A percentile compares a stretch with the other conserved stretches of the same genome.
phyloP scores from a whole-genome alignment of 768 basidiomycete species.

The Daedaleopsis nitida region DNA sequence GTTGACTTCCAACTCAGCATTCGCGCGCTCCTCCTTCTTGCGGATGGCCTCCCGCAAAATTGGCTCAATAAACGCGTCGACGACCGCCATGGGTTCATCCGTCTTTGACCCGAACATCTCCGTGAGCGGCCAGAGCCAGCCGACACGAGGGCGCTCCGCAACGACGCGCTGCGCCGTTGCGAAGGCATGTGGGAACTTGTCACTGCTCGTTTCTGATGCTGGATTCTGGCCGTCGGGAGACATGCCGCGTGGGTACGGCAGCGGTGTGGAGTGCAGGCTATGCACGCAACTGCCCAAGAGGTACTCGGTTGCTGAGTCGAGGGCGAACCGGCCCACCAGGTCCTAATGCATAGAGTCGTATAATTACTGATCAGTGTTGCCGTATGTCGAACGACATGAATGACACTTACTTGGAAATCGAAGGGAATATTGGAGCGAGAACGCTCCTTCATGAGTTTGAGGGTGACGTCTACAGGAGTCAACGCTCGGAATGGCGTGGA shows the following conservation, averaged over 20 bases:
- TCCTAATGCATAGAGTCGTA: constrained; percentile 31
- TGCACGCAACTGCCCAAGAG: constrained; percentile 47
- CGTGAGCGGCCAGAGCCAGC: constrained; percentile 45
- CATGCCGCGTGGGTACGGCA: constrained; percentile 39
- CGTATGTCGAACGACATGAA: not conserved
- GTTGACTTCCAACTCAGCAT: constrained; percentile 12
- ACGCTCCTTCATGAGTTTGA: constrained; percentile 36
- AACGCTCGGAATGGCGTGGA: no score
- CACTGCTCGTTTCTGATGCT: constrained; percentile 8
- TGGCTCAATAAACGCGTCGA: constrained; percentile 49
- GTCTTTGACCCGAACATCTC: constrained; percentile 46
- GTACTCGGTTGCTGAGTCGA: constrained; percentile 62
- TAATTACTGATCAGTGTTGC: no score
- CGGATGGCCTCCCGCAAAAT: constrained; percentile 47
- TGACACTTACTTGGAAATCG: constrained; percentile 40
- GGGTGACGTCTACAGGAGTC: constrained; percentile 9
- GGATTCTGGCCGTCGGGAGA: not conserved
- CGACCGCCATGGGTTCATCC: constrained; percentile 40
- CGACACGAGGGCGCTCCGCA: constrained; percentile 37
- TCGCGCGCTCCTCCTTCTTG: constrained; percentile 33
- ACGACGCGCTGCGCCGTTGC: constrained; percentile 35
- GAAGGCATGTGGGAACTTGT: constrained; percentile 43
- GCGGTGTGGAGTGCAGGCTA: constrained; percentile 34
- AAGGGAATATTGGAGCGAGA: constrained; percentile 37
- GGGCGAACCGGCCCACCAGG: constrained; percentile 44